Evolutionary conservation across 75 land plant genomes (phyloP), one percentile per base, ranked within the genome.

Genomic region (Cupressus sempervirens): DNA sequence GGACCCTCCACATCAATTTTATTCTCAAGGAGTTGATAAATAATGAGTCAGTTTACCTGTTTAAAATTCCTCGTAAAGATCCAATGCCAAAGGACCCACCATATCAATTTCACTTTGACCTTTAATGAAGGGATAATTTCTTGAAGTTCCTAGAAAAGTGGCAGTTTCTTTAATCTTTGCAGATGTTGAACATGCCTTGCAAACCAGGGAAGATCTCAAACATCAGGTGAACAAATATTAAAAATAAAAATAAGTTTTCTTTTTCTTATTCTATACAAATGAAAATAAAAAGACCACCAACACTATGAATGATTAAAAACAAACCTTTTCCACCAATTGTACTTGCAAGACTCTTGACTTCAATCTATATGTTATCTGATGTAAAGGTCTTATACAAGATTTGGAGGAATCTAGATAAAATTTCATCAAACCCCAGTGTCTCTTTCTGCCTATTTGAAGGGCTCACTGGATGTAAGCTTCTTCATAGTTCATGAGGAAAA

Each of bases 281-380:
- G 45, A 43, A 43, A 43, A 0, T 16, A 74, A 35, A 16, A 74
- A 35, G 32, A 74, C 15, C 16, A 34, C 32, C 76, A 74, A 74
- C 41, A 13, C 36, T 74, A 1, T 35, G 36, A 3, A 36, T 35
- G 53, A 40, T 43, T 45, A 48, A 50, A 56, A 46, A 34, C 26
- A 20, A 43, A 86, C 87, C 87, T 86, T 86, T 80, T 36, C 87
- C 87, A n/a, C 87, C 87, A 18, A 86, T 62, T 83, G 87, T 86
- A 86, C 87, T 86, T 13, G 87, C 85, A 83, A 85, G 87, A 13
- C 87, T 85, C 65, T 85, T 86, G 18, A 83, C 86, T 65, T 86
- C 87, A 65, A 83, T 68, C 52, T 83, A 46, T 23, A 86, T 77
- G 26, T 34, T 83, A 41, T 65, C 30, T 34, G 87, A 86, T 18